Percentiles rank a stretch among this genome's conserved stretches.
phyloP scores from a whole-genome alignment of 2,329 filamentous ascomycete genomes.

The Rhynchosporium agropyri region DNA sequence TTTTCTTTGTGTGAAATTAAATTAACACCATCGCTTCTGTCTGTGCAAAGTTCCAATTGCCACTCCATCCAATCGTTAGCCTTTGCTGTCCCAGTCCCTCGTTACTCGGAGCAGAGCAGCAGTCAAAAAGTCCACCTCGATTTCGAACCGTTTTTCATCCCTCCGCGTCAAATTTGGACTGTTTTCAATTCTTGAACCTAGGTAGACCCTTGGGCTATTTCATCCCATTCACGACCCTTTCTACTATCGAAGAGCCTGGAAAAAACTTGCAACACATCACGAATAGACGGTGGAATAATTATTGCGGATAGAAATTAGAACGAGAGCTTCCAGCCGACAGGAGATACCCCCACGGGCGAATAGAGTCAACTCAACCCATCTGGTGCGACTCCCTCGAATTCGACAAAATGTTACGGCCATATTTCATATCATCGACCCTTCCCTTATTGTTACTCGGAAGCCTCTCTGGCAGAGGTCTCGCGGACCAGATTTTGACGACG shows the following conservation, averaged over 20 bases:
- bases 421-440: constrained; percentile 35
- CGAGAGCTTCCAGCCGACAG: not conserved
- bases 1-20: constrained; percentile 20
- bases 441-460: constrained; percentile 38
- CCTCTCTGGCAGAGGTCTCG: constrained; percentile 52
- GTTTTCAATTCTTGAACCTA: constrained; percentile 53
- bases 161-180: constrained; percentile 8
- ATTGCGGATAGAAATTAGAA: constrained; percentile 10
- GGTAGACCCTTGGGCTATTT: constrained; percentile 60
- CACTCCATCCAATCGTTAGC: constrained; percentile 14
- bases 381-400: constrained; percentile 10
- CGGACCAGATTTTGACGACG: constrained; percentile 75
- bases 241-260: constrained; percentile 6
- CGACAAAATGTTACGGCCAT: constrained; percentile 40
- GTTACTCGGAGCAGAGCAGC: not conserved
- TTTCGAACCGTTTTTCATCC: not conserved
- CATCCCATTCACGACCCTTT: constrained; percentile 34
- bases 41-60: constrained; percentile 17
- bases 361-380: constrained; percentile 15
- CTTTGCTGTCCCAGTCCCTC: constrained; percentile 11
- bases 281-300: constrained; percentile 11
- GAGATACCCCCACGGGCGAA: not conserved
- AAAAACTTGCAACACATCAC: constrained; percentile 11
- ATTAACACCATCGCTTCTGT: constrained; percentile 24
- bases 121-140: constrained; percentile 10